Evolutionary conservation across 2,329 filamentous ascomycete genomes (phyloP).

Genomic region (Stagonosporopsis vannaccii): DNA sequence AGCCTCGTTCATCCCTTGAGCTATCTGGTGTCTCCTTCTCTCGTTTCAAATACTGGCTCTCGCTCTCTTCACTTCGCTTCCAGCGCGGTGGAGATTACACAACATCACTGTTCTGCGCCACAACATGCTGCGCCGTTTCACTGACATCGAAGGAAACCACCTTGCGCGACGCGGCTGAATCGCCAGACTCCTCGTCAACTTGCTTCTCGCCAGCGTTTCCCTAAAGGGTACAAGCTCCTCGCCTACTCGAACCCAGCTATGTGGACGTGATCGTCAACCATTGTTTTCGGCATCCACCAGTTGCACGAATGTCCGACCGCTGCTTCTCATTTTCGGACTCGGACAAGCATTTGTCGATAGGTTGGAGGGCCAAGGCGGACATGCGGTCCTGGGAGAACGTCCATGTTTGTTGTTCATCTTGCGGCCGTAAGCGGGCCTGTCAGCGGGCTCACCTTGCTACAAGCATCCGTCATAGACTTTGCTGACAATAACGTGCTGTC

Average conservation of each 20-base stretch:
- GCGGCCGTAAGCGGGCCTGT: constrained; percentile 2
- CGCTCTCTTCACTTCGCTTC: background rate
- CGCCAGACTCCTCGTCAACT: background rate
- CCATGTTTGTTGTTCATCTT: background rate
- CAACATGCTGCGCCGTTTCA: constrained; percentile 6
- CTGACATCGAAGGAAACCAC: background rate
- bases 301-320: background rate
- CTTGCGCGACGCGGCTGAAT: constrained; percentile 1
- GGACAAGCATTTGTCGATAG: background rate
- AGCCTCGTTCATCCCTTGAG: background rate
- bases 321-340: background rate
- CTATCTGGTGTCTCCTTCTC: background rate
- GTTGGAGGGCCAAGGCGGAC: background rate
- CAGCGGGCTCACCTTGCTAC: background rate
- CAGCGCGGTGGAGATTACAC: background rate
- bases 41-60: background rate
- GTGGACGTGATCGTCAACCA: background rate
- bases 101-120: background rate
- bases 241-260: background rate
- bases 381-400: background rate
- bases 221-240: constrained; percentile 21
- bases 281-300: background rate
- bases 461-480: constrained; percentile 1
- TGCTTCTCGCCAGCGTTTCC: constrained; percentile 19
- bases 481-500: background rate